These are phyloP conservation scores for Balansia obtecta DNA, from an alignment of 2,329 filamentous ascomycete genomes.

Conservation along the genomic window DNA sequence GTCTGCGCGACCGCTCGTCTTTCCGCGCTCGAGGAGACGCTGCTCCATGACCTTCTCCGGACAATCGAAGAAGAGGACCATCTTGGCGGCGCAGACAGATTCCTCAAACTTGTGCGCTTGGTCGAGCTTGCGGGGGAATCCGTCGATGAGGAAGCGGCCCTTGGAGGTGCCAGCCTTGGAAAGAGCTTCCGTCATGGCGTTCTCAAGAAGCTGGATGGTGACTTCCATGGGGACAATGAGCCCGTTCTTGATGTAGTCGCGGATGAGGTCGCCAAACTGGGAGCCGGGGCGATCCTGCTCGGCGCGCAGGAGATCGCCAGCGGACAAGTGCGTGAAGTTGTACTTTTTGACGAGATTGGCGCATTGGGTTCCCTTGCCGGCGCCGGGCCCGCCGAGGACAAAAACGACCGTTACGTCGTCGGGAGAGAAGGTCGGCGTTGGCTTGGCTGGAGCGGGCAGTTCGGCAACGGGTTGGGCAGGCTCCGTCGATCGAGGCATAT, in stretches of 20 bases:
- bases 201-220: conserved; percentile 84
- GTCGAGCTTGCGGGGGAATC: conserved; percentile 95
- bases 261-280: conserved; percentile 87
- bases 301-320: conserved; percentile 83
- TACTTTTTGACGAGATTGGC: conserved; percentile 76
- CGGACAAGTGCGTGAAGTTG: conserved; percentile 84
- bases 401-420: conserved; percentile 83
- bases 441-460: conserved; percentile 39
- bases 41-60: conserved; percentile 79
- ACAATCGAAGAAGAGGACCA: conserved; percentile 91
- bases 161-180: conserved; percentile 34
- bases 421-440: conserved; percentile 57
- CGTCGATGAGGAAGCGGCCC: conserved; percentile 63
- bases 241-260: conserved; percentile 84
- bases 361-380: conserved; percentile 95
- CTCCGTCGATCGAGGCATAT: conserved; percentile 26
- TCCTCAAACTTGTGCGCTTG: conserved; percentile 92
- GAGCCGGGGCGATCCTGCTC: conserved; percentile 81
- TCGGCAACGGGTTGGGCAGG: conserved; percentile 27
- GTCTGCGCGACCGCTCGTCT: conserved; percentile 83
- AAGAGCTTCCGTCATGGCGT: conserved; percentile 71
- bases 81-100: conserved; percentile 67
- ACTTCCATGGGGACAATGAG: conserved; percentile 98
- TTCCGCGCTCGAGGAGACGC: conserved; percentile 74
- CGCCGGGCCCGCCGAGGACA: conserved; percentile 88